phyloP scores from a whole-genome alignment of 176 grass and related monocot genomes.

The Saccharum spontaneum region DNA sequence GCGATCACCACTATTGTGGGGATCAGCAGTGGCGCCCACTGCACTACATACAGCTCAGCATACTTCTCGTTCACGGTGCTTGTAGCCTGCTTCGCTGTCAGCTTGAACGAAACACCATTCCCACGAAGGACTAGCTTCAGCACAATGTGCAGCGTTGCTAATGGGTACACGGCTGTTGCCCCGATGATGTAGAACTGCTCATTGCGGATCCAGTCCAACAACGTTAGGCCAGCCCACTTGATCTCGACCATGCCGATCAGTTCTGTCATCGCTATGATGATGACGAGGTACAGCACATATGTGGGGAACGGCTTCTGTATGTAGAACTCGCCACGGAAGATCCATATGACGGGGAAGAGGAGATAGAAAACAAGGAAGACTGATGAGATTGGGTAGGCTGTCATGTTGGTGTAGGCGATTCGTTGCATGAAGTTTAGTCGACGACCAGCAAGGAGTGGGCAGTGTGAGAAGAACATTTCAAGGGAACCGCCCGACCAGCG shows the following conservation, averaged over 20 bases:
- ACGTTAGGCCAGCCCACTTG: conserved; percentile 47
- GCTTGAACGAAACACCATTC: conserved; percentile 58
- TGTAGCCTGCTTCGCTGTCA: conserved; percentile 41
- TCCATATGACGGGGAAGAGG: conserved; percentile 52
- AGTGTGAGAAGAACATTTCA: conserved; percentile 56
- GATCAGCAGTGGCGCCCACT: conserved; percentile 39
- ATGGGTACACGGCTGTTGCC: conserved; percentile 53
- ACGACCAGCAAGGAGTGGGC: conserved; percentile 37
- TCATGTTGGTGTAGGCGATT: conserved; percentile 56
- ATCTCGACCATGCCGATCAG: conserved; percentile 46
- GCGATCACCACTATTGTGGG: conserved; percentile 39
- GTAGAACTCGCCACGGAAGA: conserved; percentile 52
- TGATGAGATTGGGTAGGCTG: conserved; percentile 48
- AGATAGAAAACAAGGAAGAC: conserved; percentile 53
- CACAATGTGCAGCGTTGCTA: conserved; percentile 45
- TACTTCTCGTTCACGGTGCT: conserved; percentile 38
- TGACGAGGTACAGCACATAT: conserved; percentile 42
- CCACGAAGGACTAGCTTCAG: conserved; percentile 40
- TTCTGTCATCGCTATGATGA: conserved; percentile 39
- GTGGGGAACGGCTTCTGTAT: conserved; percentile 59
- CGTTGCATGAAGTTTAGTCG: conserved; percentile 44
- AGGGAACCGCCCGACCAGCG: conserved; percentile 56
- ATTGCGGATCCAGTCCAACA: conserved; percentile 56
- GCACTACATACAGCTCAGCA: conserved; percentile 42
- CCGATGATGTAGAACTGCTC: conserved; percentile 63